Conservation (phyloP, 495 filamentous ascomycete species). For the Bathelium albidoporum region DNA sequence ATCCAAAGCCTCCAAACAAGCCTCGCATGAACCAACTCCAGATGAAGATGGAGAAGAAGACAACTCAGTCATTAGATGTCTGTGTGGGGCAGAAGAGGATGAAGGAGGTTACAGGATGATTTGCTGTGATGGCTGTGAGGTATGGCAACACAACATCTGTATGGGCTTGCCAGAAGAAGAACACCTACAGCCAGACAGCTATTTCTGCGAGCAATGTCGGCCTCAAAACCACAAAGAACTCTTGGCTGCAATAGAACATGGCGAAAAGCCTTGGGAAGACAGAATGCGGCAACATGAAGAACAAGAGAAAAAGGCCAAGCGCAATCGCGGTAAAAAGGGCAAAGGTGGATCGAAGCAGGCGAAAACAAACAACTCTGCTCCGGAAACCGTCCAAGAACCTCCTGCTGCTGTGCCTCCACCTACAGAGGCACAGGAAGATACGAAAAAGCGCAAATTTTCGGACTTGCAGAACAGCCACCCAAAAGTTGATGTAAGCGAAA, state of each 20-base stretch:
- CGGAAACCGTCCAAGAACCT: slow-evolving; percentile 29
- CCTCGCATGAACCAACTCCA: slow-evolving; percentile 40
- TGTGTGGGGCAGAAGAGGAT: slow-evolving; percentile 80
- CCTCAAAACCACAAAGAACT: slow-evolving; percentile 72
- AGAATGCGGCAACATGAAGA: slow-evolving; percentile 13
- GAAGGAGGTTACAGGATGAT: slow-evolving; percentile 79
- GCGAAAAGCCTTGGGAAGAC: slow-evolving; percentile 78
- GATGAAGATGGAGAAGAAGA: slow-evolving; percentile 57
- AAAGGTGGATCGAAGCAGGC: slow-evolving; percentile 37
- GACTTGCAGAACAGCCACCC: slow-evolving; percentile 32
- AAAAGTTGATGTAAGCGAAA: slow-evolving; percentile 24
- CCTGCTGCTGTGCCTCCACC: not conserved
- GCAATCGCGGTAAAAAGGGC: slow-evolving; percentile 34
- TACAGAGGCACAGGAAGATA: not conserved
- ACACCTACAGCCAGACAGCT: slow-evolving; percentile 62
- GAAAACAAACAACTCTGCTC: slow-evolving; percentile 22
- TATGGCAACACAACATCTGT: slow-evolving; percentile 95
- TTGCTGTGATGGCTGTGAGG: slow-evolving; percentile 78
- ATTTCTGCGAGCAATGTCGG: slow-evolving; percentile 82
- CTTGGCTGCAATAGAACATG: slow-evolving; percentile 58
- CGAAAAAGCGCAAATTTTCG: slow-evolving; percentile 10
- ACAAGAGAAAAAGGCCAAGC: slow-evolving; percentile 26
- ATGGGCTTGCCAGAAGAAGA: slow-evolving; percentile 74
- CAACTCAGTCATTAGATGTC: slow-evolving; percentile 75
- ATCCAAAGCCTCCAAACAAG: slow-evolving; percentile 46